Evolutionary conservation across 2,329 filamentous ascomycete species (phyloP), one percentile per base, ranked within the genome.

Genomic region (Zymoseptoria ardabiliae): DNA sequence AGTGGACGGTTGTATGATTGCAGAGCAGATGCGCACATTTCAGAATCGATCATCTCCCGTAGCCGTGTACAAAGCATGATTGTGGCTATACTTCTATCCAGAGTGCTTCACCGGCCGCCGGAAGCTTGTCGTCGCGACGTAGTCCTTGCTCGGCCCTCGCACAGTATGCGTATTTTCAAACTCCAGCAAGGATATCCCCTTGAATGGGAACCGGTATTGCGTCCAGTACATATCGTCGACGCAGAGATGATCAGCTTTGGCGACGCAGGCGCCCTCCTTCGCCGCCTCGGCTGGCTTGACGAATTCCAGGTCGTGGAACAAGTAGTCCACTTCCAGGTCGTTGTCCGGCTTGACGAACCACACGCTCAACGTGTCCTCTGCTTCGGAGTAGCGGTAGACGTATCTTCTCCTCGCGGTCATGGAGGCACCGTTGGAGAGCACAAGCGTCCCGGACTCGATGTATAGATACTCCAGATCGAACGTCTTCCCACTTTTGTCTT

Each of bases 81-180:
- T 2, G 13, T 17, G 13, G 2, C 35, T 41, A 45, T 6, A 17
- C 2, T 17, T 45, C 35, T 45, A 45, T 17, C 35, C 6, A 17
- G 35, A 17, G 1, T 50, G 1, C 56, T 59, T 59, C 8, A 20
- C 25, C 25, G 58, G 62, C 28, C 69, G 61, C 13, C 65, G 63
- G 58, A 74, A 78, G 65, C 71, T 72, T 23, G 74, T 76, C 56
- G 73, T 72, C 41, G 72, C 70, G n/a, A 67, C 69, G 60, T 91
- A 91, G 68, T 91, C 85, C 74, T 91, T 91, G 70, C 84, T 84
- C 2, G 88, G 88, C 0, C 88, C 89, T 23, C 81, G 83, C 1
- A 91, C 88, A 1, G 78, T 79, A 66, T 90, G 90, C 56, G 77
- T 80, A 51, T 88, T 77, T 28, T 73, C 79, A 82, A 86, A 90